Base-by-base conservation (phyloP, 306 rosid genomes). In the Astragalus glycyphyllos region DNA sequence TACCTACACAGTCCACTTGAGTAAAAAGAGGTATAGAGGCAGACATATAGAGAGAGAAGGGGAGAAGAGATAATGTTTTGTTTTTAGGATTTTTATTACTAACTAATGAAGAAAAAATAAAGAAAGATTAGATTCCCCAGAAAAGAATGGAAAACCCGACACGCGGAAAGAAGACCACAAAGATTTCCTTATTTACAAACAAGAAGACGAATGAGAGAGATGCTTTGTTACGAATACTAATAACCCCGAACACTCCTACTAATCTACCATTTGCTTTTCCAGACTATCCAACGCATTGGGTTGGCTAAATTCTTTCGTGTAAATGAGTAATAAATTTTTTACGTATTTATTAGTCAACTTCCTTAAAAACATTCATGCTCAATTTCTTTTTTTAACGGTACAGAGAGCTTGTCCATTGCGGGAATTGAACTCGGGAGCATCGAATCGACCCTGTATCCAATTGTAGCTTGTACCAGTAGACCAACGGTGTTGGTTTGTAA, bases 151-250 rank as follows among this genome's bases (percentile, higher is more conserved):
- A 31, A 59, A 71, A 62, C n/a, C 10, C 14, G 76, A 46, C 77
- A 64, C 77, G 81, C 60, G 46, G 76, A 77, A 69, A 76, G 71
- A 53, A 29, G 20, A 47, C 10, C 10, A 40, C 50, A 50, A 69
- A 53, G 58, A 54, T 53, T 65, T 42, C 8, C 26, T 63, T 51
- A 51, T 41, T 53, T 63, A 8, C 42, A 15, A 50, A 50, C 55
- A 40, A 32, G 59, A 41, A 32, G 60, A 68, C 41, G 82, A 72
- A 79, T 65, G 16, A 65, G 82, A 72, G 16, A 65, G 82, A 72
- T 79, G 78, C 78, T 65, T 47, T 11, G 29, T 47, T 10, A 47
- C 37, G 29, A 45, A 34, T 32, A 57, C 38, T 34, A 20, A 58
- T 32, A 35, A 54, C 0, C 31, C 9, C 13, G 23, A 71, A 71